Base-by-base conservation (phyloP, 768 basidiomycete species). In the Trametes cingulata region DNA sequence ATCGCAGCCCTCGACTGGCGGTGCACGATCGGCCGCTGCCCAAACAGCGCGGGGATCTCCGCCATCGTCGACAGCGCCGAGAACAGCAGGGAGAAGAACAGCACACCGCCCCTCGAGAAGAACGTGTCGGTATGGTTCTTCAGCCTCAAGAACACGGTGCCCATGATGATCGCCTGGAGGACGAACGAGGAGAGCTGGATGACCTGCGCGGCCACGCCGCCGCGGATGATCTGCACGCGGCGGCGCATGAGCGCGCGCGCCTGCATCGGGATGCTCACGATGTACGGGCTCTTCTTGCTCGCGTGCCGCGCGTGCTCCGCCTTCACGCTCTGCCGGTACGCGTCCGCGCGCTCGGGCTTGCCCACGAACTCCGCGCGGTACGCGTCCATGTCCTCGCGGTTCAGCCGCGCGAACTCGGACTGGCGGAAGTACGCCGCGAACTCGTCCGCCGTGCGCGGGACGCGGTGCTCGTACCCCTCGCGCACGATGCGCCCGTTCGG, bases 41-140 rank as follows among this genome's bases (percentile, higher is more conserved):
- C 63, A 65, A 82, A 88, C 8, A 82, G 73, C 0, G 75, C 74
- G 0, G 85, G 82, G 41, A 88, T 85, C 68, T 88, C 86, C 9
- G 88, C 77, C 83, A 88, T 82, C 14, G 81, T 76, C 2, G 80
- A 77, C 22, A 90, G 69, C 0, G 83, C 85, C 3, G 82, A 74
- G 61, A 88, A 84, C 14, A 89, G 77, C 5, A 87, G 70, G 1
- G 86, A 87, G 82, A 91, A 90, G 80, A 89, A 92, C 19, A 93
- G 75, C 22, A 88, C 78, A 73, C 90, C 86, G 40, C 89, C 90
- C 19, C 91, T 82, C n/a, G 87, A 85, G 77, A 89, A 91, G 68
- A 82, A 87, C 12, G 82, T 84, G 14, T 76, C 71, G 0, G 90
- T 89, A 9, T 75, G 74, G 15, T 82, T 75, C 0, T 82, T 76